Evolutionary conservation across 2,329 filamentous ascomycete species (phyloP).

Genomic region (Aschersonia sp.): DNA sequence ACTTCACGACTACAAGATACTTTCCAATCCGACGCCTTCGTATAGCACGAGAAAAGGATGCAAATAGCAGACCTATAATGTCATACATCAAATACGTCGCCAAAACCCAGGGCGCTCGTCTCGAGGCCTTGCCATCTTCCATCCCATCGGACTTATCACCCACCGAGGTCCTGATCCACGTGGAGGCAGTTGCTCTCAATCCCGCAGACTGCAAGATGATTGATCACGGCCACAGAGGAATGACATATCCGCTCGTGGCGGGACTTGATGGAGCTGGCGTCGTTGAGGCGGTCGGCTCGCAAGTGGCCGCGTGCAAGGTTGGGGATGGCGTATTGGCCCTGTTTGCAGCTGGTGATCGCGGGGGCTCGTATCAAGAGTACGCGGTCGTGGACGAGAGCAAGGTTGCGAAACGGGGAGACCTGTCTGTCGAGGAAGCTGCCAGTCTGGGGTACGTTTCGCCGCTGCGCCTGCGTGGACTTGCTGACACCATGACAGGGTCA

Average conservation of each 20-base stretch:
- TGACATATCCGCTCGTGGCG: conserved; percentile 7
- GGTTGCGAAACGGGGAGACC: background rate
- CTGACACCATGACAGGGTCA: background rate
- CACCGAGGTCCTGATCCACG: conserved; percentile 7
- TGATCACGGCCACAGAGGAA: conserved; percentile 7
- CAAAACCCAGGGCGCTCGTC: background rate
- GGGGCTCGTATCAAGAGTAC: conserved; percentile 2
- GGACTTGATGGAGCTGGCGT: conserved; percentile 10
- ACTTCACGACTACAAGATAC: too few species aligned
- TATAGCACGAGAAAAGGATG: background rate
- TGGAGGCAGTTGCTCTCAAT: conserved; percentile 10
- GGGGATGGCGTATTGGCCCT: conserved; percentile 25
- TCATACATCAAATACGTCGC: background rate
- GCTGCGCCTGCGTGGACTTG: conserved; percentile 1
- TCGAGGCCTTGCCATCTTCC: background rate
- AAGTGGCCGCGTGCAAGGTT: conserved; percentile 7
- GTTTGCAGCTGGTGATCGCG: conserved; percentile 8
- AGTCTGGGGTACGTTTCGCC: background rate
- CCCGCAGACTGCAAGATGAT: conserved; percentile 10
- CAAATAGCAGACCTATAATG: background rate
- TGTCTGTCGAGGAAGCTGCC: background rate
- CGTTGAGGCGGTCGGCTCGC: conserved; percentile 10
- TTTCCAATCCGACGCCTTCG: too few species aligned
- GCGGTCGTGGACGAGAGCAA: background rate
- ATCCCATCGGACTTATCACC: background rate